phyloP scores from a whole-genome alignment of 2,329 filamentous ascomycete genomes.

The Trichoderma simmonsii region DNA sequence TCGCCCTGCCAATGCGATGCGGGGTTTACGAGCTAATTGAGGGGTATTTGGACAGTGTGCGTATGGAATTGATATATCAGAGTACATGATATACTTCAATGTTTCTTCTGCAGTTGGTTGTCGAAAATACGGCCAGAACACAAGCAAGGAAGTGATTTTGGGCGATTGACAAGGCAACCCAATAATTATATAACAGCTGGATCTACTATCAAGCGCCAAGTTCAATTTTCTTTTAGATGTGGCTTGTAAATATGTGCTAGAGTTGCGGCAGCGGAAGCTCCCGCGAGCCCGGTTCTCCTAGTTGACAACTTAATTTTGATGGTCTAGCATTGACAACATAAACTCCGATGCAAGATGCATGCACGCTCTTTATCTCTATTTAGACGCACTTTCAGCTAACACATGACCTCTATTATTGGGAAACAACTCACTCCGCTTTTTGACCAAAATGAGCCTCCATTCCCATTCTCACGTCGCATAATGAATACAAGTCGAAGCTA shows the following conservation, averaged over 20 bases:
- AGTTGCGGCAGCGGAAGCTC: background rate
- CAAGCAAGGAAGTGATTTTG: background rate
- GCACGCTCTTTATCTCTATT: background rate
- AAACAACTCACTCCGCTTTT: background rate
- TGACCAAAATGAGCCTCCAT: background rate
- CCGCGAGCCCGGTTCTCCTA: background rate
- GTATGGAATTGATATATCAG: background rate
- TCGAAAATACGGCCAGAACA: background rate
- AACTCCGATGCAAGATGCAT: background rate
- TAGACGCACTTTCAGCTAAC: background rate
- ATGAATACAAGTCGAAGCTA: background rate
- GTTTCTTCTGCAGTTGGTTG: background rate
- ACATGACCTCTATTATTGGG: background rate
- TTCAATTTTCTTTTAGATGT: background rate
- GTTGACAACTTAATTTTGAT: background rate
- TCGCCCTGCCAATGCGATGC: background rate
- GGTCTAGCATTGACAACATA: background rate
- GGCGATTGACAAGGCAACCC: background rate
- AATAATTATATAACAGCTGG: background rate
- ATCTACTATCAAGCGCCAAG: background rate
- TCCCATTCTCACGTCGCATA: constrained; percentile 1
- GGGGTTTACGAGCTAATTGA: background rate
- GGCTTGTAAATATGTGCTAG: background rate
- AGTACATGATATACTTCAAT: background rate
- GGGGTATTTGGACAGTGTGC: background rate